Conservation (phyloP, 805 yeast species). For the Zygosaccharomyces pseudorouxii region DNA sequence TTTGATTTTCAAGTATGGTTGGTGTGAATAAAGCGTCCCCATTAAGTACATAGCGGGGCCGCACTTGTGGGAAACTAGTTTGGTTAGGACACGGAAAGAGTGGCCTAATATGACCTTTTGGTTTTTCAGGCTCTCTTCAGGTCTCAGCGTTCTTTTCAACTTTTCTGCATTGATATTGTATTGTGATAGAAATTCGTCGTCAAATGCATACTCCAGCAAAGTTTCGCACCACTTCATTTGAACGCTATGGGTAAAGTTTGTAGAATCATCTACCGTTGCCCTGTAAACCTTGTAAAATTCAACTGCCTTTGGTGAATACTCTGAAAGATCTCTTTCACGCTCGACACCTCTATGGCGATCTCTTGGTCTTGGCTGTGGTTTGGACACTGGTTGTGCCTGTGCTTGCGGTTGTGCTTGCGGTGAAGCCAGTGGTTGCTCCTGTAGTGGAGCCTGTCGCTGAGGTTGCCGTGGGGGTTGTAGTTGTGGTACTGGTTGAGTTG, state of each 20-base stretch:
- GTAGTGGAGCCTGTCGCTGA: not conserved
- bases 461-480: not conserved
- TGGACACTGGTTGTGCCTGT: not conserved
- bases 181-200: constrained; percentile 39
- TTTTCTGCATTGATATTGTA: constrained; percentile 47
- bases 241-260: constrained; percentile 43
- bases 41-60: constrained; percentile 54
- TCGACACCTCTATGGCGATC: constrained; percentile 1
- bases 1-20: constrained; percentile 41
- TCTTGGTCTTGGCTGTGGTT: not conserved
- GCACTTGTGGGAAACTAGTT: constrained; percentile 46
- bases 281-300: constrained; percentile 25
- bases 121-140: constrained; percentile 46
- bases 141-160: constrained; percentile 36
- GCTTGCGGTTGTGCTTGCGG: not conserved
- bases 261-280: constrained; percentile 25
- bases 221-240: constrained; percentile 63
- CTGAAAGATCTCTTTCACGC: constrained; percentile 15
- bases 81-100: constrained; percentile 56
- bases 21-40: constrained; percentile 59
- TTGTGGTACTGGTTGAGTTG: not conserved
- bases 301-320: constrained; percentile 19
- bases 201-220: constrained; percentile 45
- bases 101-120: constrained; percentile 52
- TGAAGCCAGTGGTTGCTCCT: not conserved